A percentile compares a stretch with the other conserved stretches of the same genome.
phyloP scores from a whole-genome alignment of 768 basidiomycete species.

The Auricularia sp. region DNA sequence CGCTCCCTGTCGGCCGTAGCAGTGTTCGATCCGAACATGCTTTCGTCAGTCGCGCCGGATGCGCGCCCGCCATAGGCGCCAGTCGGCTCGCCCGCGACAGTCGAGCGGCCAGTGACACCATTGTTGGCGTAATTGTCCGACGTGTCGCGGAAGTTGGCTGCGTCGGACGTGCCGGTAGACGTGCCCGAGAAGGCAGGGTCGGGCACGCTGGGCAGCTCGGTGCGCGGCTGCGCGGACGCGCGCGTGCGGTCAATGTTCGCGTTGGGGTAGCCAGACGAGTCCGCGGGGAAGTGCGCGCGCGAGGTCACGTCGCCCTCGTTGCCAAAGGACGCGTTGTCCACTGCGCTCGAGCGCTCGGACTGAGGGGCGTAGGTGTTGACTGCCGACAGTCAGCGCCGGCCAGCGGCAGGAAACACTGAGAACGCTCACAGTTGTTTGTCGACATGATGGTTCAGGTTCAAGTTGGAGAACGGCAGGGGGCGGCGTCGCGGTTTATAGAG shows the following conservation, averaged over 20 bases:
- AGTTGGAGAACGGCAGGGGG: constrained; percentile 17
- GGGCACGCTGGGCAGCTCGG: neutral
- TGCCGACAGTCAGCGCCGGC: no score
- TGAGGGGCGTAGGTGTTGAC: neutral
- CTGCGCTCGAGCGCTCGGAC: neutral
- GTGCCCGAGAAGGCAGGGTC: neutral
- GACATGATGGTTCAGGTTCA: no score
- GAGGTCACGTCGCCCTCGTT: neutral
- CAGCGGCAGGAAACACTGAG: no score
- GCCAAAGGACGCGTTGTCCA: neutral
- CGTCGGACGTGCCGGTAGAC: neutral
- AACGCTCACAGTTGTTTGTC: no score
- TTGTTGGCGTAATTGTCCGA: no score
- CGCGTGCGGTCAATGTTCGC: neutral
- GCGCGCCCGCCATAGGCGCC: neutral
- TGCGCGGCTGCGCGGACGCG: neutral
- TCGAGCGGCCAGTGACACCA: neutral
- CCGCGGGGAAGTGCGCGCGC: neutral
- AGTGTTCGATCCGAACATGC: neutral
- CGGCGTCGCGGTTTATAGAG: constrained; percentile 34
- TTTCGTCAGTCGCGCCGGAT: neutral
- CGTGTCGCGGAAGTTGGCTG: neutral
- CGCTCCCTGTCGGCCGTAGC: no score
- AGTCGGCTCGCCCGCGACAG: neutral
- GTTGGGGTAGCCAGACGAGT: neutral